A percentile compares a stretch with the other conserved stretches of the same genome.
phyloP scores from a whole-genome alignment of 73 alveolate species.

The Symbiodinium natans region DNA sequence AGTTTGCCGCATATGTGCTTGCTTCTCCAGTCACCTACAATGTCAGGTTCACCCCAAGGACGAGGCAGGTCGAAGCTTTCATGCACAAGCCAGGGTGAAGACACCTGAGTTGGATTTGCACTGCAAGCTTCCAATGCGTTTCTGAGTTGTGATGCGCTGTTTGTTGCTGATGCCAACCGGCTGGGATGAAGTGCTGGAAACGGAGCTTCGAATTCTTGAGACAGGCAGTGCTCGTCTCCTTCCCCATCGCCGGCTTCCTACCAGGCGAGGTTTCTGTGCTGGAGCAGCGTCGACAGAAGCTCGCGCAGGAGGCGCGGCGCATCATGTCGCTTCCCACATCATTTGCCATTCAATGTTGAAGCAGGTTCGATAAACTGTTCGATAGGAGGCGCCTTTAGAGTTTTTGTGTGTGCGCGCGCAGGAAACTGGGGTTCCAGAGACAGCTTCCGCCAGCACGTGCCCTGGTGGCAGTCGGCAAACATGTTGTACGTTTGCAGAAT shows the following conservation, averaged over 20 bases:
- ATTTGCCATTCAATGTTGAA: too few relatives aligned
- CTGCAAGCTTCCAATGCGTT: too few relatives aligned
- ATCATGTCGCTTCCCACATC: too few relatives aligned
- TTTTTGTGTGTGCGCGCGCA: background rate
- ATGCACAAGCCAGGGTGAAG: too few relatives aligned
- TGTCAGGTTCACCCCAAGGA: background rate
- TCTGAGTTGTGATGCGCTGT: too few relatives aligned
- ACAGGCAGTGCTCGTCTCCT: conserved; percentile 71
- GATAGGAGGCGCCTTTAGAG: too few relatives aligned
- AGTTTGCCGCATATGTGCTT: background rate
- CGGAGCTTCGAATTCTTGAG: too few relatives aligned
- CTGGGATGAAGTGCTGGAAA: too few relatives aligned
- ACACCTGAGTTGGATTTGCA: too few relatives aligned
- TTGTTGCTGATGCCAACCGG: too few relatives aligned
- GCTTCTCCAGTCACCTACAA: background rate
- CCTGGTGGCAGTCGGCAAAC: background rate
- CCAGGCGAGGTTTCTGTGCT: conserved; percentile 65
- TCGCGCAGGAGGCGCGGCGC: conserved; percentile 26
- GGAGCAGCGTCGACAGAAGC: conserved; percentile 71
- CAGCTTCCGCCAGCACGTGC: background rate
- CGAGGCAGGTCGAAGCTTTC: background rate
- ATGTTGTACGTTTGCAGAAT: too few relatives aligned
- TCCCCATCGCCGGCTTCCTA: conserved; percentile 48
- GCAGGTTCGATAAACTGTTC: too few relatives aligned
- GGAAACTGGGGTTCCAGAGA: background rate